Base-by-base conservation (phyloP, 306 rosid genomes). In the Citrullus colocynthis region DNA sequence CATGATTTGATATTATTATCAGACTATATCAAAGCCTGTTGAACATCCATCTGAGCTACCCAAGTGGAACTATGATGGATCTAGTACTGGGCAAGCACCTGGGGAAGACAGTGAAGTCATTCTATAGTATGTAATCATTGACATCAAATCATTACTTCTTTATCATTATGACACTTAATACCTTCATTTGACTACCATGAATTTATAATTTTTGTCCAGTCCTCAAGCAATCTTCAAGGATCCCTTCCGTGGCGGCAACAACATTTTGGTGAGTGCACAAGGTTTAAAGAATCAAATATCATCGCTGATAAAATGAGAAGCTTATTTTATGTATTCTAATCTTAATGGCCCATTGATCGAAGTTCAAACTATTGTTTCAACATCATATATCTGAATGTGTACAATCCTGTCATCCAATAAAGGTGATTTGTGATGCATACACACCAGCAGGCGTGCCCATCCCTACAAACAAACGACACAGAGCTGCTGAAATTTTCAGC, bases 51-150 rank as follows among this genome's bases (percentile, higher is more conserved):
- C 99, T 77, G 98, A 96, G 90, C 98, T 96, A 76, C 98, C 99
- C 21, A 96, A 87, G 82, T 96, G 99, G 99, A 96, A 96, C 75
- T 96, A 91, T 60, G 99, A 96, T 85, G 99, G 99, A 82, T 96
- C 99, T 76, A 96, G 99, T 84, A 93, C 99, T 20, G 98, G 99
- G 63, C 99, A 96, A 82, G 99, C 99, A 81, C 98, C 97, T 0
- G 99, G 99, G 12, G 98, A 93, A 80, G 99, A 96, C 65, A 96
- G 99, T 89, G 99, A 96, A 96, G 98, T 96, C 78, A 96, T 96
- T 83, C 82, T 96, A 88, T 92, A 93, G 99, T 96, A 92, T 89
- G 98, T 24, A 24, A 83, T 72, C 80, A 78, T 78, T 17, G 66
- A 36, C 76, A 78, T 81, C 79, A 66, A 81, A 42, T 36, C 7